Evolutionary conservation across 169 alveolate species (phyloP), one percentile per base, ranked within the genome.

Genomic region (Cryptosporidium parvum): DNA sequence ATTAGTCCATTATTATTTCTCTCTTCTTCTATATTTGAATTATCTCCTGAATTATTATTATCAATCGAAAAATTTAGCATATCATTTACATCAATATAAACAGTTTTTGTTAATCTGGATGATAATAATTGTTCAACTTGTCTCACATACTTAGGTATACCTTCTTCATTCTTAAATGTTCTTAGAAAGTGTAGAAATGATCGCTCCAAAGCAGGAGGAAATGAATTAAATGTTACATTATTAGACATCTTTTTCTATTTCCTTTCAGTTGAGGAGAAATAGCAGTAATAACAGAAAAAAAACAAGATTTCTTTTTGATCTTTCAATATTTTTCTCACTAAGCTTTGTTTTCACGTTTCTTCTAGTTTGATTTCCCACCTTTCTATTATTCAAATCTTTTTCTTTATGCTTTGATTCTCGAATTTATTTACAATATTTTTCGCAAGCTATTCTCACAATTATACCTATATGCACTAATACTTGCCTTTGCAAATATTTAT

Each of bases 41-140:
- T 65, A 45, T 45, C 44, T 45, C 59, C 33, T 6, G 45, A 37
- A 26, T 59, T 37, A 21, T 75, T 35, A 9, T 4, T 23, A 7
- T 65, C 72, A n/a, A 33, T n/a, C 1, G 67, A 75, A 16, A 52
- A 75, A 21, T 56, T 75, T n/a, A 75, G 0, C 44, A 75, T 56
- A 42, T 75, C 86, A 59, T 75, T 75, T 26, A 75, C 71, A 37
- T 75, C 86, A 8, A 75, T 75, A 9, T 75, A 75, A 35, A 75
- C 53, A 23, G 86, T 75, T 35, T 44, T 53, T 56, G 86, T n/a
- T 35, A 75, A 21, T 53, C 86, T 53, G 61, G 86, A 75, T 21
- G 86, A 31, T 21, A 75, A 1, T 10, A 75, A 53, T 26, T 75
- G 86, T 42, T 75, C 86, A 31, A 62, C 86, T 37, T 75, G 86